These are phyloP conservation scores for Globisporangium nunn DNA, from an alignment of 352 stramenopile genomes.

Conservation along the genomic window DNA sequence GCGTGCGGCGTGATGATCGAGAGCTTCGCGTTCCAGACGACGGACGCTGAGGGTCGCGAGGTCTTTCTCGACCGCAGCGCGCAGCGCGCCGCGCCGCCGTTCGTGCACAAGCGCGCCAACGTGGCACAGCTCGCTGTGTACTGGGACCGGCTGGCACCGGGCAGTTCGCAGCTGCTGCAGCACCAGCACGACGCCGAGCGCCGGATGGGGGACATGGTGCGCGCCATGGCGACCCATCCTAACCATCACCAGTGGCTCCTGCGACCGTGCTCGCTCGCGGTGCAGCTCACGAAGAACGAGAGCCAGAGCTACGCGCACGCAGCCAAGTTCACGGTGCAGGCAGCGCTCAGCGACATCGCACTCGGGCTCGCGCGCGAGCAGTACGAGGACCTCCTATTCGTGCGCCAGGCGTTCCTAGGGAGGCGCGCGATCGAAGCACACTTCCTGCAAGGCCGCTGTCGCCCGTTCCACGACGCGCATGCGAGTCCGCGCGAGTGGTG, in stretches of 20 bases:
- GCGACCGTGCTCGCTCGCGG: slow-evolving; percentile 36
- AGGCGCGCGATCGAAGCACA: slow-evolving; percentile 57
- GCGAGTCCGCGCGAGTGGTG: slow-evolving; percentile 57
- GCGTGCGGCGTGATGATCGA: slow-evolving; percentile 66
- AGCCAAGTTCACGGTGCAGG: slow-evolving; percentile 62
- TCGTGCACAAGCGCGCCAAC: slow-evolving; percentile 60
- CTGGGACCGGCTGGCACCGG: slow-evolving; percentile 47
- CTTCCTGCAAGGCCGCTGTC: slow-evolving; percentile 47
- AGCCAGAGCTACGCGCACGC: slow-evolving; percentile 52
- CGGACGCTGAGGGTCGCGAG: slow-evolving; percentile 52
- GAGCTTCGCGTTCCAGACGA: slow-evolving; percentile 65
- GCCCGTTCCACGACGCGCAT: slow-evolving; percentile 40
- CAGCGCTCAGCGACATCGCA: slow-evolving; percentile 36
- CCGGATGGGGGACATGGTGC: slow-evolving; percentile 51
- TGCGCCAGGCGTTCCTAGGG: slow-evolving; percentile 57
- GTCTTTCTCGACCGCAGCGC: slow-evolving; percentile 59
- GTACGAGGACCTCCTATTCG: slow-evolving; percentile 76
- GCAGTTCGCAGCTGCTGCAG: slow-evolving; percentile 26
- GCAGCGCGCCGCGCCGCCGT: slow-evolving; percentile 17
- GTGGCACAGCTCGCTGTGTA: slow-evolving; percentile 47
- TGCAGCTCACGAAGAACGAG: slow-evolving; percentile 79
- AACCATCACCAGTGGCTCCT: slow-evolving; percentile 32
- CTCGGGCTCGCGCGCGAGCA: slow-evolving; percentile 62
- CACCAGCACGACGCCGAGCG: slow-evolving; percentile 22
- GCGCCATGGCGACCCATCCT: slow-evolving; percentile 10